phyloP scores from a whole-genome alignment of 2,329 filamentous ascomycete genomes.

The Trichoderma gracile region DNA sequence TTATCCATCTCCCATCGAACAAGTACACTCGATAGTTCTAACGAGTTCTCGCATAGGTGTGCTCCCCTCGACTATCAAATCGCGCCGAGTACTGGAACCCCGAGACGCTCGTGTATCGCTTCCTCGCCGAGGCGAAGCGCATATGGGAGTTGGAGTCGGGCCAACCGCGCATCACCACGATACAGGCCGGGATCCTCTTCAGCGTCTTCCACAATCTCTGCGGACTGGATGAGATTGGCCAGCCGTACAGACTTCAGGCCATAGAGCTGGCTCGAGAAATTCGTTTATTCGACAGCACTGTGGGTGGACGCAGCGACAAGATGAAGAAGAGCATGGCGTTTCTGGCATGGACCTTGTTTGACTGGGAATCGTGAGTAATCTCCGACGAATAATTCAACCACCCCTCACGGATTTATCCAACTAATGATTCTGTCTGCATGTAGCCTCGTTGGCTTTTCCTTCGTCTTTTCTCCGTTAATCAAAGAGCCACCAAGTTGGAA shows the following conservation, averaged over 20 bases:
- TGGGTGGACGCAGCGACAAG: neutral
- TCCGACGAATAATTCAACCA: too few relatives aligned
- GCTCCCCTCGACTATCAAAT: neutral
- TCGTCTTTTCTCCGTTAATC: neutral
- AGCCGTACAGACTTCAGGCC: neutral
- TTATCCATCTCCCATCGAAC: neutral
- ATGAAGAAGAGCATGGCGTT: constrained; percentile 12
- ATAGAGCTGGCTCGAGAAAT: neutral
- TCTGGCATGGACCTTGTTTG: constrained; percentile 19
- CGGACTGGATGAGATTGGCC: neutral
- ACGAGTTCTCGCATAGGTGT: neutral
- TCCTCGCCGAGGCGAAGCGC: constrained; percentile 13
- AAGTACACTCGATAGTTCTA: too few relatives aligned
- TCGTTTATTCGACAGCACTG: neutral
- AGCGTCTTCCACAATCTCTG: constrained; percentile 19
- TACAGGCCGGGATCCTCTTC: constrained; percentile 18
- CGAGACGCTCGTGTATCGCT: constrained; percentile 15
- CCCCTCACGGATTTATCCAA: neutral
- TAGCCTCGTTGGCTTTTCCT: neutral
- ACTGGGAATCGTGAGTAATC: constrained; percentile 15
- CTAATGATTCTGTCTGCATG: neutral
- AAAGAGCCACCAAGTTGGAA: constrained; percentile 4
- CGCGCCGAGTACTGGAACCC: constrained; percentile 24
- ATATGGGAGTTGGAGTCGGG: constrained; percentile 18
- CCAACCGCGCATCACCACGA: constrained; percentile 1